Conservation (phyloP, 2,329 filamentous ascomycete species). For the Stylonectria norvegica region DNA sequence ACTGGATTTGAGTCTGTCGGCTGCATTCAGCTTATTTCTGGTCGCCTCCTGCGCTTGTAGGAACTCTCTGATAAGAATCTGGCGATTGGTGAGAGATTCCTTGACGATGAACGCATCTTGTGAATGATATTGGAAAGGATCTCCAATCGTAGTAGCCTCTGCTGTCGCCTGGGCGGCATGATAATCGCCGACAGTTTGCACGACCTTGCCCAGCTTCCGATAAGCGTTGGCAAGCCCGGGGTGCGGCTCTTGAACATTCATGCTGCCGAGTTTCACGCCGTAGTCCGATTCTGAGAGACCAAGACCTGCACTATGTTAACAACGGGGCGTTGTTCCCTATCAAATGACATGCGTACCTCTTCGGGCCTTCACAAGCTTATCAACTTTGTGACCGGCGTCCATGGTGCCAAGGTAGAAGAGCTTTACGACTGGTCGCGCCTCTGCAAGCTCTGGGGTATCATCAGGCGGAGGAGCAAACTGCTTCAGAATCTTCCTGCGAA, state of each 20-base stretch:
- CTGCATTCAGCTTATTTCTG: conserved; percentile 76
- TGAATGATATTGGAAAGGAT: conserved; percentile 92
- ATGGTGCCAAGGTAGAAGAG: conserved; percentile 92
- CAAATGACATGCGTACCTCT: conserved; percentile 61
- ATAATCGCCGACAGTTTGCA: conserved; percentile 91
- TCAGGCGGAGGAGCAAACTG: conserved; percentile 97
- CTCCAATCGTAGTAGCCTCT: conserved; percentile 90
- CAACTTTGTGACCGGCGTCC: conserved; percentile 96
- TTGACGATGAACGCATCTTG: conserved; percentile 97
- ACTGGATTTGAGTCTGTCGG: conserved; percentile 82
- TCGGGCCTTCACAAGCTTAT: conserved; percentile 86
- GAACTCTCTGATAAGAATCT: conserved; percentile 91
- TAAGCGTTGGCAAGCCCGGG: conserved; percentile 84
- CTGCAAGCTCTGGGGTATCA: conserved; percentile 90
- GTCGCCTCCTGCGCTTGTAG: conserved; percentile 85
- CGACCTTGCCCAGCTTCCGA: conserved; percentile 87
- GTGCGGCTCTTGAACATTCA: conserved; percentile 89
- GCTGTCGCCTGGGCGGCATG: conserved; percentile 95
- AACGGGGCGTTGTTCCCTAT: background rate
- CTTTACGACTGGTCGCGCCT: conserved; percentile 88
- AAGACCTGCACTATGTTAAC: conserved; percentile 59
- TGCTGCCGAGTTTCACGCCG: conserved; percentile 80
- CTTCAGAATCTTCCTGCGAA: conserved; percentile 92
- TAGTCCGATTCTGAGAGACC: conserved; percentile 91
- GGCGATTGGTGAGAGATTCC: conserved; percentile 94